Evolutionary conservation across 345 rosid genomes (phyloP).

Genomic region (Aquilaria malaccensis): DNA sequence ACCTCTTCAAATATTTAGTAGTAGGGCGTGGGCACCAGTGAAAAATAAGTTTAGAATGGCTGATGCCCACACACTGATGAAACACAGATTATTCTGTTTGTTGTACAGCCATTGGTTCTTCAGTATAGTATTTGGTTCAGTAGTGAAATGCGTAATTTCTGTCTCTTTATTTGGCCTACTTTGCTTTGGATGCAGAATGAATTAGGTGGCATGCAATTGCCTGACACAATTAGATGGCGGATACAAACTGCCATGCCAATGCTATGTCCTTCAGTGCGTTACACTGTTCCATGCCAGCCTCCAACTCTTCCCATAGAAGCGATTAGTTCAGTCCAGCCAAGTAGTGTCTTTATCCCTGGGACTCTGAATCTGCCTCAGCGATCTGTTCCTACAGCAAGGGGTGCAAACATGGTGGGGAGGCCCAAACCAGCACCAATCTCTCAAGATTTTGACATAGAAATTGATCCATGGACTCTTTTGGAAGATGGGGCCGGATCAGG

Average conservation of each 20-base stretch:
- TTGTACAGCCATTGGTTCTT: too few species aligned
- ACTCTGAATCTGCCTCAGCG: constrained; percentile 32
- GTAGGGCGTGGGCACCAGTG: too few species aligned
- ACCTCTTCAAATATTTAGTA: too few species aligned
- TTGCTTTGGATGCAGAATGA: constrained; percentile 60
- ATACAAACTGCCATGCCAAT: constrained; percentile 94
- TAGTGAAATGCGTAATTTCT: not conserved
- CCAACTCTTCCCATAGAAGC: constrained; percentile 56
- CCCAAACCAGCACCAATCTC: constrained; percentile 42
- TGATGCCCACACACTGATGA: too few species aligned
- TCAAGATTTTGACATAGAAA: constrained; percentile 53
- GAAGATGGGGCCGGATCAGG: constrained; percentile 88
- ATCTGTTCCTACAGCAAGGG: constrained; percentile 33
- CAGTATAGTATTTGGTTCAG: too few species aligned
- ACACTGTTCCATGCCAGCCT: constrained; percentile 64
- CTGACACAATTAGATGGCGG: constrained; percentile 80
- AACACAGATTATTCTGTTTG: too few species aligned
- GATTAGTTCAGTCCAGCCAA: constrained; percentile 54
- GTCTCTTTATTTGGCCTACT: not conserved
- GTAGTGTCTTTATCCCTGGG: constrained; percentile 36
- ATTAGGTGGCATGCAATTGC: constrained; percentile 80
- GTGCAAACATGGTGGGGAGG: constrained; percentile 39
- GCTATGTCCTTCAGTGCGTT: constrained; percentile 52
- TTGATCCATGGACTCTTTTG: constrained; percentile 93
- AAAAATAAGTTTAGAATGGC: too few species aligned